Evolutionary conservation across 805 yeast species (phyloP).

Genomic region (Cyberlindnera veronae): DNA sequence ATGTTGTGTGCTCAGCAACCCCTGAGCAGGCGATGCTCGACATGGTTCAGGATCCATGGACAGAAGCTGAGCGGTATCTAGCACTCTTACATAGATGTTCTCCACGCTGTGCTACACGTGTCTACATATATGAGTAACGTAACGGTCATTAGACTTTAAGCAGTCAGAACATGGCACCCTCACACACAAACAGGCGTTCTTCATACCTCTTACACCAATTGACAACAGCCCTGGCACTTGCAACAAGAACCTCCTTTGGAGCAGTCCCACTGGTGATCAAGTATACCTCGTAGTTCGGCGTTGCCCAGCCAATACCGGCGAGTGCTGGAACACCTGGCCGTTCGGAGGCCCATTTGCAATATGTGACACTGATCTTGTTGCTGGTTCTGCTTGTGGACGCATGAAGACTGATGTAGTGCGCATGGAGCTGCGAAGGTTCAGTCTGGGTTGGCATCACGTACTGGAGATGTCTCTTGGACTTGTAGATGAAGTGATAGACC

Average conservation of each 20-base stretch:
- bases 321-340: conserved; percentile 19
- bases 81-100: no score
- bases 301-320: conserved; percentile 50
- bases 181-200: conserved; percentile 64
- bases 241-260: conserved; percentile 52
- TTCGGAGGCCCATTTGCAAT: conserved; percentile 36
- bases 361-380: conserved; percentile 44
- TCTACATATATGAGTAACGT: background rate
- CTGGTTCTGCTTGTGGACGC: conserved; percentile 28
- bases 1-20: no score
- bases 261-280: conserved; percentile 56
- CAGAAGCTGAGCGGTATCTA: no score
- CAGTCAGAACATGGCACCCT: conserved; percentile 64
- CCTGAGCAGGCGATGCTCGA: no score
- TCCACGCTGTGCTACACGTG: no score
- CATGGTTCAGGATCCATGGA: no score
- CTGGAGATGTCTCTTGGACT: conserved; percentile 66
- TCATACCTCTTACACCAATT: conserved; percentile 76
- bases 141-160: conserved; percentile 1
- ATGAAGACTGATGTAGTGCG: conserved; percentile 23
- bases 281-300: conserved; percentile 60
- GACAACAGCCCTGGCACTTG: conserved; percentile 60
- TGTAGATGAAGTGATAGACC: conserved; percentile 78
- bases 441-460: conserved; percentile 39
- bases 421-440: conserved; percentile 17